Base-by-base conservation (phyloP, 208 protist species). In the Wallacemonas sp. region DNA sequence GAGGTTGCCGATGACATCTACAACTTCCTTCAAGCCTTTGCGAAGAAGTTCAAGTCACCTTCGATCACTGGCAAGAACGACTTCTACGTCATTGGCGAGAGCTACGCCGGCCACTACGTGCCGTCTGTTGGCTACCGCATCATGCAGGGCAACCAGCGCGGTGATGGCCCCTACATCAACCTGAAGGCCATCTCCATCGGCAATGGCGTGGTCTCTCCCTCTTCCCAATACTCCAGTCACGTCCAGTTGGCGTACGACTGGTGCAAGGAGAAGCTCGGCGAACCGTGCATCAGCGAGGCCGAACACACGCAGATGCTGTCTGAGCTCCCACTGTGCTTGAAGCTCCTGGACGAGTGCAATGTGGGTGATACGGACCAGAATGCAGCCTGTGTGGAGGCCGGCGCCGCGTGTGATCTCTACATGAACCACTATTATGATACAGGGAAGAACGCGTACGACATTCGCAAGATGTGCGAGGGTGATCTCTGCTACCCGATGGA, bases 1-100 rank as follows among this genome's bases (percentile, higher is more conserved):
- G 73, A 83, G 61, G 84, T 93, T 0, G 85, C 92, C 19, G 69
- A 90, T 16, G 90, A 98, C 72, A 90, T 98, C 81, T 95, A 93
- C 74, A 36, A 74, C 36, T 94, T 96, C 71, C 70, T 96, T 46
- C 71, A 86, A 39, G 67, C 56, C 26, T 95, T 97, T 58, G 91
- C 88, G 56, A 34, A 19, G 16, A 74, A 34, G 61, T 74, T 70
- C 70, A 83, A 52, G 17, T 48, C 61, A 1, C 76, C 76, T 4
- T 67, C 67, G 19, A 74, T 85, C 55, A 41, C 54, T 12, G 54
- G 23, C 27, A 65, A 78, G 23, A 90, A 82, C 47, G 68, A 81
- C 38, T 87, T 98, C 62, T 96, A 81, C 74, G 56, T 97, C 60
- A 78, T 80, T 33, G 90, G 90, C 30, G 90, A 95, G 77, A 88